A percentile compares a stretch with the other conserved stretches of the same genome.
Evolutionary conservation across 441 rosid genomes (phyloP).

Genomic region (Adansonia grandidieri): DNA sequence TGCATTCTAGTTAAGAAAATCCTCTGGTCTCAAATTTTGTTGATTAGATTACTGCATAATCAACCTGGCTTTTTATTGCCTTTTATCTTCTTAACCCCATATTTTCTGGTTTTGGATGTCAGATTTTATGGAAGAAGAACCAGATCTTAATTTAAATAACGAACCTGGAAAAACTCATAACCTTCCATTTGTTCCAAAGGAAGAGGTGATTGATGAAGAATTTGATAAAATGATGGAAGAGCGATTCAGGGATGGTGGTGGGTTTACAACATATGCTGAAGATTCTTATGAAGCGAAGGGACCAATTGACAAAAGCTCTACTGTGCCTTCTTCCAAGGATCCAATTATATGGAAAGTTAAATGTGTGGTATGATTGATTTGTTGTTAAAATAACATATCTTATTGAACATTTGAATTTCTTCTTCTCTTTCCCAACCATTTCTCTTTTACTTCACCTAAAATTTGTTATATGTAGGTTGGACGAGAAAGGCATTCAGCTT

Average conservation of each 20-base stretch:
- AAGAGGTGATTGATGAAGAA: constrained; percentile 83
- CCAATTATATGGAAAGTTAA: constrained; percentile 91
- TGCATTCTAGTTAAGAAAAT: not conserved
- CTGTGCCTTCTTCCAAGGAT: constrained; percentile 53
- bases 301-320: constrained; percentile 56
- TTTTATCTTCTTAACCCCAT: constrained; percentile 9
- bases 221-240: constrained; percentile 89
- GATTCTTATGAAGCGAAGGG: constrained; percentile 60
- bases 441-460: constrained; percentile 24
- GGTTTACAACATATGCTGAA: constrained; percentile 53
- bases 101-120: constrained; percentile 26
- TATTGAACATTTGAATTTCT: constrained; percentile 2
- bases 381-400: not conserved
- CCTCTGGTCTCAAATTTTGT: not conserved
- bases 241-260: constrained; percentile 59
- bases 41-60: not conserved
- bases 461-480: constrained; percentile 57
- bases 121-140: constrained; percentile 61
- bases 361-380: constrained; percentile 64
- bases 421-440: not conserved
- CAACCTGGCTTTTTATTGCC: constrained; percentile 3
- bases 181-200: constrained; percentile 67
- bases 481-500: constrained; percentile 62
- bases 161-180: constrained; percentile 44
- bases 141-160: constrained; percentile 46